These are phyloP conservation scores for Albizia julibrissin DNA, from an alignment of 306 rosid species.

Conservation along the genomic window DNA sequence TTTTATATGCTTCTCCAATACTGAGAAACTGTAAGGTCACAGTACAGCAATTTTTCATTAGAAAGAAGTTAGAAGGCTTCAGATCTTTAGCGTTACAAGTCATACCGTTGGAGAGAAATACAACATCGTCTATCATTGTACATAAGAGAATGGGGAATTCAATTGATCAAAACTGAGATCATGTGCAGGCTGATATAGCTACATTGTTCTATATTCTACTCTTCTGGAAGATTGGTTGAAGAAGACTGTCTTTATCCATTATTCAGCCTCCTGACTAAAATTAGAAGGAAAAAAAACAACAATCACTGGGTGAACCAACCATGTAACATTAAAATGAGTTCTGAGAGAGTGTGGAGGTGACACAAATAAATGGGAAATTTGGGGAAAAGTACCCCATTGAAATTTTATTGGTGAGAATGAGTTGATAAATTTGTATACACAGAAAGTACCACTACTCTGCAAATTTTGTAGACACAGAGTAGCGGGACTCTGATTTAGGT, in stretches of 20 bases:
- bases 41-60: conserved; percentile 16
- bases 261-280: conserved; percentile 38
- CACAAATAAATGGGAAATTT: neutral
- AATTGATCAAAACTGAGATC: neutral
- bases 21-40: conserved; percentile 1
- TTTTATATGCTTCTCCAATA: neutral
- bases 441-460: too few species aligned
- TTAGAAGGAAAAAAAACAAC: conserved; percentile 3
- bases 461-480: too few species aligned
- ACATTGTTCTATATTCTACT: conserved; percentile 29
- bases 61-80: conserved; percentile 17
- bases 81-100: conserved; percentile 22
- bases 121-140: conserved; percentile 27
- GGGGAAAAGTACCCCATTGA: too few species aligned
- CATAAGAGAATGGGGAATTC: conserved; percentile 20
- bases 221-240: conserved; percentile 16
- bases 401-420: too few species aligned
- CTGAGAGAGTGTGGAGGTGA: neutral
- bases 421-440: too few species aligned
- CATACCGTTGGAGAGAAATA: conserved; percentile 29
- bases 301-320: conserved; percentile 1
- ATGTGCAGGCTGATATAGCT: conserved; percentile 3
- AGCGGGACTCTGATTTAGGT: too few species aligned
- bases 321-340: neutral
- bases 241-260: conserved; percentile 29